Percentiles rank a stretch among this genome's conserved stretches.
Conservation (phyloP, 768 basidiomycete genomes). For the Lactarius hatsudake region DNA sequence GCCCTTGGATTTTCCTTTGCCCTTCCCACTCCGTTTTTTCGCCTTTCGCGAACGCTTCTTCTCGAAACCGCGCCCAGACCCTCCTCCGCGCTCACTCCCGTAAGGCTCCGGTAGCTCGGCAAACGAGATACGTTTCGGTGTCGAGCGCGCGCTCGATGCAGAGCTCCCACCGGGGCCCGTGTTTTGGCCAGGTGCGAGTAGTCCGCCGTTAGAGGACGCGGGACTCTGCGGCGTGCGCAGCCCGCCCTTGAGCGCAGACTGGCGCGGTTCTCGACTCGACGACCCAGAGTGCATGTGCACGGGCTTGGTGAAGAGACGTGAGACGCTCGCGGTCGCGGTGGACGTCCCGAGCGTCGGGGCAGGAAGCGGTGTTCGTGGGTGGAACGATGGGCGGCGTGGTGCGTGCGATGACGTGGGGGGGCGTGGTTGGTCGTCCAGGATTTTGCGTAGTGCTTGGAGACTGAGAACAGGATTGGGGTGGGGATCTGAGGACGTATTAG, state of each 20-base stretch:
- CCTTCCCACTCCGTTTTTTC: conserved; percentile 32
- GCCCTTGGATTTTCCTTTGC: conserved; percentile 34
- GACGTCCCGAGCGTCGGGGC: conserved; percentile 57
- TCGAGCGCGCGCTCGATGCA: conserved; percentile 48
- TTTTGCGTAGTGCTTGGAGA: conserved; percentile 64
- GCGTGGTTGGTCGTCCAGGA: conserved; percentile 56
- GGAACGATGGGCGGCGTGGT: conserved; percentile 36
- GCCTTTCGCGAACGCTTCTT: conserved; percentile 27
- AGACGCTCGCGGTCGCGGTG: conserved; percentile 74
- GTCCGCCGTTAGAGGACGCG: conserved; percentile 34
- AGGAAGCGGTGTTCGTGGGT: conserved; percentile 50
- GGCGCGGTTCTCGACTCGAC: conserved; percentile 57
- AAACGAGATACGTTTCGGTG: conserved; percentile 78
- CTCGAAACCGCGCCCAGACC: conserved; percentile 26
- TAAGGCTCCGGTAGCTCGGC: conserved; percentile 72
- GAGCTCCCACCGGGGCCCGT: conserved; percentile 37
- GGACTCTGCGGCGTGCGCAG: conserved; percentile 29
- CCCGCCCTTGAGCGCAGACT: conserved; percentile 44
- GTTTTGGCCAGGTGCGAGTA: conserved; percentile 25
- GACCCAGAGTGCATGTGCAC: conserved; percentile 60
- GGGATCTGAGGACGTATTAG: conserved; percentile 54
- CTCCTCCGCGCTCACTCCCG: conserved; percentile 25
- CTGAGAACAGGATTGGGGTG: conserved; percentile 58
- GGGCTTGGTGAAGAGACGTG: conserved; percentile 67
- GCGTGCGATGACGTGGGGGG: conserved; percentile 26